phyloP scores from a whole-genome alignment of 192 early-diverging fungal species.

The Allomyces macrogynus region DNA sequence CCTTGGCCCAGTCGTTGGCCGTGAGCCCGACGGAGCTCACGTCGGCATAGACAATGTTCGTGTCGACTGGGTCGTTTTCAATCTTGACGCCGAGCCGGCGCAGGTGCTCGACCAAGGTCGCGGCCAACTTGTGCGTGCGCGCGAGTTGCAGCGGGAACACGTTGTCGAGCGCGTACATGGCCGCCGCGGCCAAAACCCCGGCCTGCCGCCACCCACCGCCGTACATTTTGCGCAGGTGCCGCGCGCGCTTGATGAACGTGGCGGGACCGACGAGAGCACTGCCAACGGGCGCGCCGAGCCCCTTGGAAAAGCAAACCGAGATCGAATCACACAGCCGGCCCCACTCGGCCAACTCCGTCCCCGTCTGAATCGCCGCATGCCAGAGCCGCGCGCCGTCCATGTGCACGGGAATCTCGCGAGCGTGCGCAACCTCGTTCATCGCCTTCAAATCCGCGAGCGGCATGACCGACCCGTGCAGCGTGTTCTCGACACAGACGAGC shows the following conservation, averaged over 20 bases:
- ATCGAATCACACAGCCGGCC: slow-evolving; percentile 56
- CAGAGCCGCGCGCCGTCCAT: slow-evolving; percentile 80
- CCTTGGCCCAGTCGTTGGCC: slow-evolving; percentile 20
- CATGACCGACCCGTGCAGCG: slow-evolving; percentile 59
- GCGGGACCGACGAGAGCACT: slow-evolving; percentile 57
- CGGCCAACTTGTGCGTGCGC: slow-evolving; percentile 42
- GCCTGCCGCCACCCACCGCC: slow-evolving; percentile 58
- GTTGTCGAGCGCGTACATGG: slow-evolving; percentile 46
- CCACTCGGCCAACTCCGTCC: slow-evolving; percentile 44
- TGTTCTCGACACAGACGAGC: slow-evolving; percentile 75
- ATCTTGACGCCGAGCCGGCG: slow-evolving; percentile 37
- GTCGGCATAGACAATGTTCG: slow-evolving; percentile 77
- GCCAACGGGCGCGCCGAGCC: slow-evolving; percentile 79
- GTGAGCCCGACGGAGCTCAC: slow-evolving; percentile 20
- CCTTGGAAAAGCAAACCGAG: slow-evolving; percentile 74
- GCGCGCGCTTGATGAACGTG: slow-evolving; percentile 48
- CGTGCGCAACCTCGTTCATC: slow-evolving; percentile 38
- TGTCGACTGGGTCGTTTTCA: slow-evolving; percentile 37
- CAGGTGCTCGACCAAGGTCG: slow-evolving; percentile 36
- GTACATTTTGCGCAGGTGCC: slow-evolving; percentile 68
- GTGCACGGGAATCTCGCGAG: slow-evolving; percentile 46
- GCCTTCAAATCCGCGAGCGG: slow-evolving; percentile 51
- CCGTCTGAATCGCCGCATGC: slow-evolving; percentile 60
- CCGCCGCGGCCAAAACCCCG: slow-evolving; percentile 59
- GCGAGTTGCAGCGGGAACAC: slow-evolving; percentile 47